Evolutionary conservation across 768 basidiomycete species (phyloP).

Genomic region (Dentipellis sp.): DNA sequence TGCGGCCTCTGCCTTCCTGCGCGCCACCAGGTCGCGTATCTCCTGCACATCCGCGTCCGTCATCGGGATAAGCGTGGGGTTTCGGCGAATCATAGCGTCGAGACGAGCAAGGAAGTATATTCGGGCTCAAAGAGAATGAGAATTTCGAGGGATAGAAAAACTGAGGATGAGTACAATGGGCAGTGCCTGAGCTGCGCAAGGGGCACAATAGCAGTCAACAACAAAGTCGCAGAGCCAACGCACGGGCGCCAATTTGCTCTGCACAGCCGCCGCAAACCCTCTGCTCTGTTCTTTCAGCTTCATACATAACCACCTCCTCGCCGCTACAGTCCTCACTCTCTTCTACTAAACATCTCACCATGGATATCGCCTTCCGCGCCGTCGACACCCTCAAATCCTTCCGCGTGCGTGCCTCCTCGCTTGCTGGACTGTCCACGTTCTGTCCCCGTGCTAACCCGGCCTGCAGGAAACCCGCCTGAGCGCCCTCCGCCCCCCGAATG

Average conservation of each 20-base stretch:
- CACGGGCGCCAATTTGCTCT: not conserved
- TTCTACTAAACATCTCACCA: conserved; percentile 19
- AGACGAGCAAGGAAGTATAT: conserved; percentile 13
- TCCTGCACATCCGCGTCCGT: conserved; percentile 74
- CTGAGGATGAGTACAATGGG: not conserved
- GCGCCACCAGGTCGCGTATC: conserved; percentile 48
- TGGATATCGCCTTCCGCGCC: conserved; percentile 62
- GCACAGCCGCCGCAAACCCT: not conserved
- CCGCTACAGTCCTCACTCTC: not conserved
- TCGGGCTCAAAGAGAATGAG: not conserved
- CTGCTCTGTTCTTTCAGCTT: not conserved
- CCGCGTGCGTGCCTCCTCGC: conserved; percentile 38
- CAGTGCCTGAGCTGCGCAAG: conserved; percentile 7
- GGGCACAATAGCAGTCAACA: conserved; percentile 8
- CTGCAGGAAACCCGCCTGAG: conserved; percentile 71
- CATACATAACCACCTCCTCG: not conserved
- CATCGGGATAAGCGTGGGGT: conserved; percentile 70
- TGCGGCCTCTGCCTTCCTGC: conserved; percentile 18
- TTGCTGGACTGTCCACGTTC: not conserved
- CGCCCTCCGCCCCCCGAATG: conserved; percentile 57
- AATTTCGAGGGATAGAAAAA: not conserved
- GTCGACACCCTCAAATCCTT: conserved; percentile 61
- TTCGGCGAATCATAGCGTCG: conserved; percentile 61
- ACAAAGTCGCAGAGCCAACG: not conserved
- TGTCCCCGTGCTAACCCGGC: conserved; percentile 1